Base-by-base conservation (phyloP, 83 land plant species). In the Thuja plicata region DNA sequence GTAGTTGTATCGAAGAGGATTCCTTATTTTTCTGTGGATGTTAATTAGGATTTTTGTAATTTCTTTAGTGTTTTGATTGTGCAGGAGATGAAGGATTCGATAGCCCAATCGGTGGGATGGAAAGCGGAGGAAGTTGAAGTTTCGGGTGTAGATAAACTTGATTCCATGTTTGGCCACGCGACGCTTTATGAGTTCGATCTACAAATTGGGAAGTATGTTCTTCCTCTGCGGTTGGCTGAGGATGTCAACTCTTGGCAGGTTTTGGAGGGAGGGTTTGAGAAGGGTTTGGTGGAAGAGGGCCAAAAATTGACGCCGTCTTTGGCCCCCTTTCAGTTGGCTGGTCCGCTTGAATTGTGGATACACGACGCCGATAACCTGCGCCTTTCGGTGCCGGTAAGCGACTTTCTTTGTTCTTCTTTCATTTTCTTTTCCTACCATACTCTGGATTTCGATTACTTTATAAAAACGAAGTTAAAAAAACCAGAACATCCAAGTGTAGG, bases 321-420 rank as follows among this genome's bases (percentile, higher is more conserved):
- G 90, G 92, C 95, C 0, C 99, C 98, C 46, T 98, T 98, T 88
- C 95, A 98, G 90, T 86, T 98, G 60, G 95, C 99, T 10, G 99
- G 99, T 0, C 99, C 99, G 11, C 96, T 98, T 90, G 99, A 98
- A 92, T 94, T 98, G n/a, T 97, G 99, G 99, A 97, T 98, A 87
- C 98, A 98, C 76, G 98, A 98, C 91, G 99, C 94, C 11, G 92
- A 98, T 41, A 94, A 97, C 55, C 90, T 98, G 92, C 90, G 98
- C 32, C 91, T 98, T 76, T 90, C 98, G 0, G 73, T 98, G 82
- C 99, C 99, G 52, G 99, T 98, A 88, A 92, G 93, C 87, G 85
- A 19, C 41, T 48, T 48, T 19, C 27, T 3, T 60, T 21, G 6
- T 60, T 16, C 15, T 11, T 73, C n/a, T 73, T 73, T n/a, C 30